Evolutionary conservation across 2,329 filamentous ascomycete genomes (phyloP).

Genomic region (Ceratocystis huliohia): DNA sequence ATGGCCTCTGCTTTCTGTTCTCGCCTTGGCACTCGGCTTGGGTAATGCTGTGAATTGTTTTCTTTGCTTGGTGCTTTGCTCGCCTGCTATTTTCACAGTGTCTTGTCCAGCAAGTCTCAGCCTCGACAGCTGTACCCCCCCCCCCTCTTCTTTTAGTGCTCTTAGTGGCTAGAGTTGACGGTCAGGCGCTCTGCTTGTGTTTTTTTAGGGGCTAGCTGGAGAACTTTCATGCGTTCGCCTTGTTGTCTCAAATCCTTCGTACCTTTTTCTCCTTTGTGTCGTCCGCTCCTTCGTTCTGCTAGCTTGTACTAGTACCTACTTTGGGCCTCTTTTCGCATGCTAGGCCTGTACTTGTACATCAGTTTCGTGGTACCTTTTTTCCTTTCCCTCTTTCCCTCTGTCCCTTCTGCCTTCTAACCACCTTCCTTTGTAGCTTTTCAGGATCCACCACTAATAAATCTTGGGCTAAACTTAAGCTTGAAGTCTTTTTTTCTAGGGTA

Average conservation of each 20-base stretch:
- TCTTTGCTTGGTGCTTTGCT: neutral
- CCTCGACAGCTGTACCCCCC: neutral
- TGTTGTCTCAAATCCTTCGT: neutral
- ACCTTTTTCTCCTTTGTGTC: neutral
- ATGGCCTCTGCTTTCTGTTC: neutral
- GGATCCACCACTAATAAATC: neutral
- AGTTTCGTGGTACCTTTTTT: neutral
- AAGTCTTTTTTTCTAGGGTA: slow-evolving; percentile 11
- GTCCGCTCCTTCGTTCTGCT: neutral
- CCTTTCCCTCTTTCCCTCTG: neutral
- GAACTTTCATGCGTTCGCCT: neutral
- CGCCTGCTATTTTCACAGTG: neutral
- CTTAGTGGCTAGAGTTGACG: neutral
- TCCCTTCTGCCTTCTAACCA: neutral
- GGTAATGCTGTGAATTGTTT: neutral
- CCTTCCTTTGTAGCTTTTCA: neutral
- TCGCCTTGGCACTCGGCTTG: neutral
- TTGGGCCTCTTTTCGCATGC: neutral
- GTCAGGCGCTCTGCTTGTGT: neutral
- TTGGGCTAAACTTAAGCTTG: slow-evolving; percentile 9
- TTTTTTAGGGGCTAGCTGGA: neutral
- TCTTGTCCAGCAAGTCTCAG: neutral
- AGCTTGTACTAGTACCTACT: neutral
- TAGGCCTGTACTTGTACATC: neutral
- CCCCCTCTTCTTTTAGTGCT: neutral